These are phyloP conservation scores for Chaetomium olivaceum DNA, from an alignment of 2,329 filamentous ascomycete species.

Conservation along the genomic window DNA sequence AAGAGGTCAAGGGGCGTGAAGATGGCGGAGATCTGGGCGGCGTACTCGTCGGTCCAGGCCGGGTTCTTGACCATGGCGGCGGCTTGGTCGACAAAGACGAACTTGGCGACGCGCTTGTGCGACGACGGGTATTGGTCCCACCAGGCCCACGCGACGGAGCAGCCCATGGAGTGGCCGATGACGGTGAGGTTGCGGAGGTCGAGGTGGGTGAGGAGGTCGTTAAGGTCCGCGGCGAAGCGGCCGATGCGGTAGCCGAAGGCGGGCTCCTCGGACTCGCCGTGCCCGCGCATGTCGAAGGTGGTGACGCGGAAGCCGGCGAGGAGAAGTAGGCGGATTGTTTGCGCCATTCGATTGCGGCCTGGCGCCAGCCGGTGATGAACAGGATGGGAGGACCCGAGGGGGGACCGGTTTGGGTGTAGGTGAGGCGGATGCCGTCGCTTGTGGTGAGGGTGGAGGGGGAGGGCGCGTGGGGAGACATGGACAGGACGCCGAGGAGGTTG, in stretches of 20 bases:
- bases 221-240: slow-evolving; percentile 36
- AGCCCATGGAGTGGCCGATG: slow-evolving; percentile 42
- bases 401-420: slow-evolving; percentile 35
- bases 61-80: slow-evolving; percentile 34
- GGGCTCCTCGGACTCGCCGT: slow-evolving; percentile 40
- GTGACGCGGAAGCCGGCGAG: slow-evolving; percentile 35
- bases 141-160: slow-evolving; percentile 38
- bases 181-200: slow-evolving; percentile 37
- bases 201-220: slow-evolving; percentile 35
- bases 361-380: slow-evolving; percentile 39
- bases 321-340: slow-evolving; percentile 38
- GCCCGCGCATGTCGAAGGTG: slow-evolving; percentile 39
- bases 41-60: slow-evolving; percentile 34
- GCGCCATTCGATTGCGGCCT: slow-evolving; percentile 38
- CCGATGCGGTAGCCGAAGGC: slow-evolving; percentile 36
- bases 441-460: slow-evolving; percentile 17
- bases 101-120: slow-evolving; percentile 30
- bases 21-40: slow-evolving; percentile 28
- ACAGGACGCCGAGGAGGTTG: background rate
- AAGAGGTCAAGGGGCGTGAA: slow-evolving; percentile 29
- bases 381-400: slow-evolving; percentile 33
- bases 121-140: slow-evolving; percentile 37
- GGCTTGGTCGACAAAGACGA: slow-evolving; percentile 39
- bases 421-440: slow-evolving; percentile 35
- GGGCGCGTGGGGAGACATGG: too few relatives aligned